Base-by-base conservation (phyloP, 108 stramenopile genomes). In the Skeletonema tropicum region DNA sequence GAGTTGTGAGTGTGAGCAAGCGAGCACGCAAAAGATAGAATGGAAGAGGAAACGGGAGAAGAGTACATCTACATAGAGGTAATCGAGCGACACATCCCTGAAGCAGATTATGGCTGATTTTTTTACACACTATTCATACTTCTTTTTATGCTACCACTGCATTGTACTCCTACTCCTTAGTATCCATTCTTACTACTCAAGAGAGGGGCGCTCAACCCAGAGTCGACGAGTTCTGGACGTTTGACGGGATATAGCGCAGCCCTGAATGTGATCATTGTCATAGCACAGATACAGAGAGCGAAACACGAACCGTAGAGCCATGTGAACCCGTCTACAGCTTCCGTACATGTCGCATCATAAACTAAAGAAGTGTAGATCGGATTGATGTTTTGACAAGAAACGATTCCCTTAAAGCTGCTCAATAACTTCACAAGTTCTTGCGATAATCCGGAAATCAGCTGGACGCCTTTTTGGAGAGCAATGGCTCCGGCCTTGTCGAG, bases 221-320 rank as follows among this genome's bases (percentile, higher is more conserved):
- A 6, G 31, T 23, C 32, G 13, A 55, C 32, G 13, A 55, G 2
- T 9, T 64, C 11, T 11, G 21, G 23, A 38, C 61, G 39, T 49
- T 75, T 75, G 29, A 79, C 69, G 0, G 77, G 77, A 64, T 79
- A 83, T 57, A 83, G 62, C 12, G 83, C 83, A 26, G 83, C 83
- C 21, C 83, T 68, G 42, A 75, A 79, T 41, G 74, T 75, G 33
- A 83, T 64, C 73, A 83, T 75, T 36, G 75, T 41, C 78, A 83
- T 79, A 4, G 73, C 68, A 64, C 55, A 75, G 17, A 84, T 58
- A 38, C 48, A 70, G 10, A 26, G 25, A 6, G 55, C 36, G 57
- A 70, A 55, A 25, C 52, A 23, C 19, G 69, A 11, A 12, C 29
- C 12, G 15, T 57, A 70, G 25, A 70, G 33, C 23, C 55, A 70